phyloP scores from a whole-genome alignment of 805 yeast genomes.

The Metschnikowia hibisci region DNA sequence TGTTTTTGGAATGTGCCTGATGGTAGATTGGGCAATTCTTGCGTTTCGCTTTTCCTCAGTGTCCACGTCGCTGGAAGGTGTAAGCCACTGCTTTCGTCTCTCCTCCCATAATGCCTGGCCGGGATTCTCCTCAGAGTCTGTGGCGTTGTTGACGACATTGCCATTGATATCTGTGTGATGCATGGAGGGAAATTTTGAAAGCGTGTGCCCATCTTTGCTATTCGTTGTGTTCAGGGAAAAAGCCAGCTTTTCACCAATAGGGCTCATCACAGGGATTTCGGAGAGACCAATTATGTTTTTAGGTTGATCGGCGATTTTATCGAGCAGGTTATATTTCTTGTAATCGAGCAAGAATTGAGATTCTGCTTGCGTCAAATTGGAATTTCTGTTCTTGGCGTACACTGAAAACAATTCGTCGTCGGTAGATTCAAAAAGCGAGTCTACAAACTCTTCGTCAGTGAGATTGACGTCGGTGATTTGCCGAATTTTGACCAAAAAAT shows the following conservation, averaged over 20 bases:
- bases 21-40: slow-evolving; percentile 17
- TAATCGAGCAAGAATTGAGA: slow-evolving; percentile 31
- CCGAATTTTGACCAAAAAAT: slow-evolving; percentile 31
- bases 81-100: slow-evolving; percentile 66
- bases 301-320: slow-evolving; percentile 18
- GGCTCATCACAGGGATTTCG: no score
- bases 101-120: slow-evolving; percentile 68
- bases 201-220: not conserved
- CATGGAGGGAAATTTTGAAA: not conserved
- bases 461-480: slow-evolving; percentile 47
- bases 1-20: slow-evolving; percentile 42
- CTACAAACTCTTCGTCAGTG: slow-evolving; percentile 46
- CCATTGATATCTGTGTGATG: not conserved
- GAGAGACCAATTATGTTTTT: not conserved
- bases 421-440: slow-evolving; percentile 45
- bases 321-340: slow-evolving; percentile 30
- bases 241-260: no score
- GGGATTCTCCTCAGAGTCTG: slow-evolving; percentile 20
- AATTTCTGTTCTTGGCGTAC: slow-evolving; percentile 14
- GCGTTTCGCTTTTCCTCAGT: slow-evolving; percentile 12
- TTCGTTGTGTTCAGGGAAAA: not conserved
- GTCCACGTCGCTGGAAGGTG: slow-evolving; percentile 29
- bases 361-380: slow-evolving; percentile 22
- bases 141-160: not conserved
- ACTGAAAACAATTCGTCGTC: slow-evolving; percentile 33